These are phyloP conservation scores for Aphanomyces cochlioides DNA, from an alignment of 352 stramenopile species.

Conservation along the genomic window DNA sequence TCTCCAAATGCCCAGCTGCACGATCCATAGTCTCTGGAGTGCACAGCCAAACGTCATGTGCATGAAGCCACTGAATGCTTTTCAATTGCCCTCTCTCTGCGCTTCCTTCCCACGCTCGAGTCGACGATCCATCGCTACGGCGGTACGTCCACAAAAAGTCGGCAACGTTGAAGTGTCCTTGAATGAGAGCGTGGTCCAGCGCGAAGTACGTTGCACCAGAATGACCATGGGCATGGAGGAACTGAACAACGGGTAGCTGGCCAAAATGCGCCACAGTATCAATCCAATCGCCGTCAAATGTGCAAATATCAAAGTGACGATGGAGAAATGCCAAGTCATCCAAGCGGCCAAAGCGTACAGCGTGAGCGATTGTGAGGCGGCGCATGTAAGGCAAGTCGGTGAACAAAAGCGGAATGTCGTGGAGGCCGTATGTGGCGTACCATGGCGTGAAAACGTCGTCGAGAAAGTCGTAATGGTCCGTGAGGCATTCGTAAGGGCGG, in stretches of 20 bases:
- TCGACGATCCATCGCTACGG: not conserved
- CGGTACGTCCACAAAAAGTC: not conserved
- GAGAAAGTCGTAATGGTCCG: not conserved
- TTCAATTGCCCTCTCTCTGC: not conserved
- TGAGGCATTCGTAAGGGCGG: not conserved
- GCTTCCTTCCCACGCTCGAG: not conserved
- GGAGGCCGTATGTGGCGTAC: not conserved
- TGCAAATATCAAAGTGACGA: not conserved
- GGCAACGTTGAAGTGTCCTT: not conserved
- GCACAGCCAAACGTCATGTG: not conserved
- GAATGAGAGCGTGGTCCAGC: not conserved
- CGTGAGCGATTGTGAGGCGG: not conserved
- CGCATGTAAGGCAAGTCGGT: not conserved
- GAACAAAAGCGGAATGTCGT: not conserved
- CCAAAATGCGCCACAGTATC: not conserved
- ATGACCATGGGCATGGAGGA: not conserved
- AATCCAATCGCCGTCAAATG: not conserved
- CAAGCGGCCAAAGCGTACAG: not conserved
- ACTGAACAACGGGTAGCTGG: not conserved
- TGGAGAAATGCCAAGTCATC: not conserved
- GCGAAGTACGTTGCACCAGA: not conserved
- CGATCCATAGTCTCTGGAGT: not conserved
- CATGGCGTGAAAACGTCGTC: not conserved
- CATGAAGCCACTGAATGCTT: constrained; percentile 3
- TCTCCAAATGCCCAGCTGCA: constrained; percentile 22